Evolutionary conservation across 495 filamentous ascomycete genomes (phyloP).

Genomic region (Talaromyces wortmannii): DNA sequence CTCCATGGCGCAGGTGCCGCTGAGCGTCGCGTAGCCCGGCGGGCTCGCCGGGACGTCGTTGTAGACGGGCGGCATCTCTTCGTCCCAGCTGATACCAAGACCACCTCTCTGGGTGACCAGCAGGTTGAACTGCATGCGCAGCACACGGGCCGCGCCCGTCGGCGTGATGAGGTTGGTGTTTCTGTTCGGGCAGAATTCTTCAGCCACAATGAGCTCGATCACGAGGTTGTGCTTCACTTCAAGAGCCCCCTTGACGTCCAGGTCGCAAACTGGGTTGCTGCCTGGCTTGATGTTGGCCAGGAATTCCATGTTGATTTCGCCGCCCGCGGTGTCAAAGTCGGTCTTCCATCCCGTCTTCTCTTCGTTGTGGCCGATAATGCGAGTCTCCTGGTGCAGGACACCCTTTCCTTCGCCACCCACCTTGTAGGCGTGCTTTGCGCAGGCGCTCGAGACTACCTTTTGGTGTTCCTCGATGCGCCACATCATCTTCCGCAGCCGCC

Average conservation of each 20-base stretch:
- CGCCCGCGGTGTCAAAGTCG: conserved; percentile 68
- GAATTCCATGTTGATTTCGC: conserved; percentile 78
- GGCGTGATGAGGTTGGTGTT: conserved; percentile 68
- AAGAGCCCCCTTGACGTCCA: conserved; percentile 71
- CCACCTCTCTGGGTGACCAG: conserved; percentile 77
- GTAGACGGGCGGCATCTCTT: conserved; percentile 91
- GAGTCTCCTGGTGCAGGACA: conserved; percentile 66
- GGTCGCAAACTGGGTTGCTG: conserved; percentile 66
- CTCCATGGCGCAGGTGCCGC: conserved; percentile 32
- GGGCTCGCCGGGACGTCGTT: conserved; percentile 88
- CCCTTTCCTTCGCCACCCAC: conserved; percentile 69
- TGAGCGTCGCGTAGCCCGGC: conserved; percentile 60
- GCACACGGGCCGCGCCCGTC: conserved; percentile 82
- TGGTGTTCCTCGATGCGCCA: conserved; percentile 90
- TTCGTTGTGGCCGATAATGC: conserved; percentile 67
- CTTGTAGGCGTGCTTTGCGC: conserved; percentile 68
- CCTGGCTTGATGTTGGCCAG: conserved; percentile 58
- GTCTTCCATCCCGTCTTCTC: conserved; percentile 90
- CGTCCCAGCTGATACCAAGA: conserved; percentile 93
- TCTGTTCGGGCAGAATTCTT: conserved; percentile 75
- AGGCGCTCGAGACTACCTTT: conserved; percentile 74
- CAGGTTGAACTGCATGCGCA: conserved; percentile 86
- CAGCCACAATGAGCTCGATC: conserved; percentile 88
- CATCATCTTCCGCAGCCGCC: conserved; percentile 82
- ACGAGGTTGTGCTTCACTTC: conserved; percentile 76